Evolutionary conservation across 225 moss, liverwort and hornwort genomes (phyloP), one percentile per base, ranked within the genome.

Genomic region (Polytrichum formosum): DNA sequence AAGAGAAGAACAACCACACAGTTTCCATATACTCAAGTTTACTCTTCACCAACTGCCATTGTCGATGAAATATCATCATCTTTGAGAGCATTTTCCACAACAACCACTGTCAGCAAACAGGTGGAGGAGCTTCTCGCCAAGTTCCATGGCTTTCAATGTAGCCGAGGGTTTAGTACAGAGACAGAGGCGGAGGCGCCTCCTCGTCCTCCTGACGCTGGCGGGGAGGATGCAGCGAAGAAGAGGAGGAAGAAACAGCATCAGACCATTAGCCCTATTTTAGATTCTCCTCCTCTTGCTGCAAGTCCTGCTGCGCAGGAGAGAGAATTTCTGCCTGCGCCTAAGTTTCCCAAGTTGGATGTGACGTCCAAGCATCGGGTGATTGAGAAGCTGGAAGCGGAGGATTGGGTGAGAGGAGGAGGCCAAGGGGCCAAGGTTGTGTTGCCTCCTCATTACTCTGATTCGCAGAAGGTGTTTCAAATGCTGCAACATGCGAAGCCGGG

Each of bases 301-400:
- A 35, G 8, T 35, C 2, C 53, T 18, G 68, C 25, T 26, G 69
- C 63, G 19, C 28, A 55, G 70, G 35, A 37, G 29, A 65, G 25
- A 17, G 70, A 19, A 68, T 77, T 84, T 8, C 77, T 75, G 6
- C 55, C 22, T 7, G 65, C 81, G 25, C 84, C 87, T 23, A 84
- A 63, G 77, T 87, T 84, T 21, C 87, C 87, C 28, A 87, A 87
- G 69, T 53, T 73, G 23, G 81, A 84, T 63, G 76, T 79, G 6
- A 72, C 72, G 61, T 87, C 84, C 5, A 87, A 84, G 74, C 87
- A 84, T 78, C 84, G 87, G 67, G 65, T 58, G 22, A 31, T 30
- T 25, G 68, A 55, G 53, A 77, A 71, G 67, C 64, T 71, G 61
- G 55, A 76, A 8, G 81, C 76, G 6, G 81, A 54, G 61, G 79